phyloP scores from a whole-genome alignment of 2,329 filamentous ascomycete genomes.

The Neophaeococcomyces mojaviensis region DNA sequence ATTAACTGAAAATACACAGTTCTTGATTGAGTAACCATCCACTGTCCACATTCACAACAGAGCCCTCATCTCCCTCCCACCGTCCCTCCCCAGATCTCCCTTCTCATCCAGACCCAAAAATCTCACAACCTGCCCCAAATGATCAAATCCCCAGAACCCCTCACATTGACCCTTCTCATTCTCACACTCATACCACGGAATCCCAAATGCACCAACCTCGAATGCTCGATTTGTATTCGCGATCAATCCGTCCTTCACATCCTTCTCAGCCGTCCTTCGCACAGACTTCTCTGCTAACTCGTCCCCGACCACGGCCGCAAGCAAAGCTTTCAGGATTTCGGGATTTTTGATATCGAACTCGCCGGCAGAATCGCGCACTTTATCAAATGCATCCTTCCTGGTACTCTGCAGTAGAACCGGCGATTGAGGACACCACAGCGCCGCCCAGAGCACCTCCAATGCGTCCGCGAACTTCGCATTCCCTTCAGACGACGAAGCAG shows the following conservation, averaged over 20 bases:
- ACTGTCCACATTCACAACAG: constrained; percentile 35
- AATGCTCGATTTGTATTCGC: constrained; percentile 56
- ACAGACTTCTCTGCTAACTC: constrained; percentile 50
- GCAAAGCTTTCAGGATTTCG: constrained; percentile 9
- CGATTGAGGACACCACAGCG: constrained; percentile 36
- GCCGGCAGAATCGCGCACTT: constrained; percentile 38
- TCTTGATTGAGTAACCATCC: no score
- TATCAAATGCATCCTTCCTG: constrained; percentile 13
- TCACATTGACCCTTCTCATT: constrained; percentile 49
- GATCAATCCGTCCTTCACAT: constrained; percentile 49
- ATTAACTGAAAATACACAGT: no score
- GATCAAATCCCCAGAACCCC: constrained; percentile 73
- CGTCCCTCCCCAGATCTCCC: constrained; percentile 32
- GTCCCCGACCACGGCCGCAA: constrained; percentile 37
- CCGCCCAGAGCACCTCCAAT: constrained; percentile 42
- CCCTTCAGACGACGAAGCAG: constrained; percentile 22
- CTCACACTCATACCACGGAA: constrained; percentile 58
- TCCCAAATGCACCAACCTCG: constrained; percentile 60
- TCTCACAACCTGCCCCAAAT: constrained; percentile 62
- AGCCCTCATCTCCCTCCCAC: constrained; percentile 26
- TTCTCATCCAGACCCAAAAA: constrained; percentile 51
- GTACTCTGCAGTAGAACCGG: constrained; percentile 33
- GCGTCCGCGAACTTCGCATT: constrained; percentile 31
- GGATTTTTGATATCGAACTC: constrained; percentile 14
- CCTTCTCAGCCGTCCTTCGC: constrained; percentile 41